Conservation (phyloP, 805 yeast genomes). For the Starmerella bombicola region DNA sequence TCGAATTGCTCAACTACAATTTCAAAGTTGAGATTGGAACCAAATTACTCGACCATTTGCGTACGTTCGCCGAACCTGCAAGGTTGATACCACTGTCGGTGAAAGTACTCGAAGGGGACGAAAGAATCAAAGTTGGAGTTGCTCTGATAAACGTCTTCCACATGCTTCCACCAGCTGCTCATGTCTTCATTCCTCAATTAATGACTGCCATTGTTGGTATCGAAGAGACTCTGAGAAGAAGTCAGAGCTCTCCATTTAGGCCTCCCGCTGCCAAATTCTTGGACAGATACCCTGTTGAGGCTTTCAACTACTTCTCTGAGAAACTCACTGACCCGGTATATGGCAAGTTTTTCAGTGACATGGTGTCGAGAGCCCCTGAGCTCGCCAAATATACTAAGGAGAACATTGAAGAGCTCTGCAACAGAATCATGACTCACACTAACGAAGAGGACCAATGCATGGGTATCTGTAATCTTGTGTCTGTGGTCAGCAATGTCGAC, state of each 20-base stretch:
- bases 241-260: constrained; percentile 79
- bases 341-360: constrained; percentile 56
- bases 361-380: constrained; percentile 40
- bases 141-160: constrained; percentile 88
- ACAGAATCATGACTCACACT: constrained; percentile 38
- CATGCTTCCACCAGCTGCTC: constrained; percentile 81
- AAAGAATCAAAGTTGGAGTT: constrained; percentile 72
- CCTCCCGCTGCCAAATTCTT: constrained; percentile 79
- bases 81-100: constrained; percentile 63
- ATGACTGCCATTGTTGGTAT: constrained; percentile 60
- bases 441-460: constrained; percentile 43
- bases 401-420: constrained; percentile 39
- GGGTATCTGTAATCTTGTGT: constrained; percentile 63
- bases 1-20: constrained; percentile 78
- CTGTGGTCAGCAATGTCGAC: constrained; percentile 3
- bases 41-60: constrained; percentile 79
- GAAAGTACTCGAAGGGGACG: constrained; percentile 67
- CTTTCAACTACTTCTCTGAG: constrained; percentile 54
- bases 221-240: constrained; percentile 74
- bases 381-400: constrained; percentile 46
- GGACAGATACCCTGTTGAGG: constrained; percentile 66
- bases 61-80: constrained; percentile 89
- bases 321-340: constrained; percentile 51
- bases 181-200: constrained; percentile 78
- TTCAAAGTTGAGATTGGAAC: constrained; percentile 95